Evolutionary conservation across 257 asterid genomes (phyloP), one percentile per base, ranked within the genome.

Genomic region (Paraleonurus japonicus): DNA sequence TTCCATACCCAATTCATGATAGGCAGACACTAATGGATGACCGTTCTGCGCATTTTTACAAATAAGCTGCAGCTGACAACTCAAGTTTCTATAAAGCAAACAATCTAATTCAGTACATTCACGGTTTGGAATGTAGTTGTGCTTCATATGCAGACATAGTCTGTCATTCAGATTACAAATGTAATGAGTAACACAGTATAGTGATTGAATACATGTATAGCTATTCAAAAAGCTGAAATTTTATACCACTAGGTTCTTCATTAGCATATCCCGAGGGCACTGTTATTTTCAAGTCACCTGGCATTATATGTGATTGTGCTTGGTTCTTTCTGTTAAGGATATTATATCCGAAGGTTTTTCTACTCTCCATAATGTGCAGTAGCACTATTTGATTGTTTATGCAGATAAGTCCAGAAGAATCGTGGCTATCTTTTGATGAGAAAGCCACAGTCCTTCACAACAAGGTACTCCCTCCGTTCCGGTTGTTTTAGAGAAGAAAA

Each of bases 381-480:
- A 37, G 62, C 41, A 11, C 50, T 35, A 12, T 53, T 19, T 59
- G 16, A 7, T 75, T 30, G 39, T 72, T 61, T 47, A 22, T 75
- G 80, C 87, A 95, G 99, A 83, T 95, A 77, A 81, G 79, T 73
- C 88, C 87, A 12, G 96, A 95, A 41, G 99, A 92, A 72, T 85
- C 98, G 7, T 92, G 90, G 93, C 77, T 95, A 47, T 87, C 95
- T 55, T 88, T 95, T 61, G 86, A 88, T 55, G 76, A 89, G 74
- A 85, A 85, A 24, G 99, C 99, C 67, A 41, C 20, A 67, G 66
- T 77, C 86, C 92, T 95, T 78, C 99, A 95, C 82, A 87, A 95
- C 81, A 95, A 88, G 96, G 99, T 95, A 79, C 39, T 5, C 41
- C 10, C 11, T 33, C 11, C 1, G 1, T 33, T 7, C 41, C 41